Base-by-base conservation (phyloP, 2,329 filamentous ascomycete species). In the Parafenestella ontariensis region DNA sequence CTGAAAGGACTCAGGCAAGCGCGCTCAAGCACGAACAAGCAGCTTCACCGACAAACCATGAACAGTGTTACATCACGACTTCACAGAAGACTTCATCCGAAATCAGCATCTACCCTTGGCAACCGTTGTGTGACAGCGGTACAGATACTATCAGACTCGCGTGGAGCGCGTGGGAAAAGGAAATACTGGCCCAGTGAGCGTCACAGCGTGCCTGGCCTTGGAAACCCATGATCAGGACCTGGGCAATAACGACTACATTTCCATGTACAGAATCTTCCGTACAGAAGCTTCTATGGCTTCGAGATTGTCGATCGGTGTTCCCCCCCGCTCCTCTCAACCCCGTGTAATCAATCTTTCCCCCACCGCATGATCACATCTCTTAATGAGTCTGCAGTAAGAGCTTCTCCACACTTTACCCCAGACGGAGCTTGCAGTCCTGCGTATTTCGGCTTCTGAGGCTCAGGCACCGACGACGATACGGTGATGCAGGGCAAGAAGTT, bases 381-480 rank as follows among this genome's bases (percentile, higher is more conserved):
- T 58, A 55, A 45, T 45, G 29, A 45, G 20, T 53, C 45, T 49
- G 55, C 29, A 36, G 37, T 24, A 40, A 23, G 37, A 15, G 37
- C 31, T 52, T 58, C 61, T 63, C 59, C 59, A 61, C 56, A 61
- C 56, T 60, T 60, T 64, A 59, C 61, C 63, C 61, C 56, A 58
- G 58, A 59, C 56, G 44, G 46, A 44, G 29, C 31, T 44, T 21
- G 36, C 21, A 40, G 52, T 55, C 52, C 45, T 39, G 31, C n/a
- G n/a, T 36, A 45, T 54, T 55, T 58, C 54, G 59, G 59, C 57
- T 61, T 58, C 51, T 62, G 59, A 58, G 58, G 59, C 61, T 62
- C 64, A 67, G 64, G 62, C 64, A 67, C 64, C 60, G 58, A 39
- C n/a, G 29, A 26, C 31, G 44, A 15, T 17, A 31, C 48, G 42